Evolutionary conservation across 2,329 filamentous ascomycete species (phyloP), one percentile per base, ranked within the genome.

Genomic region (Neospermospora avenae): DNA sequence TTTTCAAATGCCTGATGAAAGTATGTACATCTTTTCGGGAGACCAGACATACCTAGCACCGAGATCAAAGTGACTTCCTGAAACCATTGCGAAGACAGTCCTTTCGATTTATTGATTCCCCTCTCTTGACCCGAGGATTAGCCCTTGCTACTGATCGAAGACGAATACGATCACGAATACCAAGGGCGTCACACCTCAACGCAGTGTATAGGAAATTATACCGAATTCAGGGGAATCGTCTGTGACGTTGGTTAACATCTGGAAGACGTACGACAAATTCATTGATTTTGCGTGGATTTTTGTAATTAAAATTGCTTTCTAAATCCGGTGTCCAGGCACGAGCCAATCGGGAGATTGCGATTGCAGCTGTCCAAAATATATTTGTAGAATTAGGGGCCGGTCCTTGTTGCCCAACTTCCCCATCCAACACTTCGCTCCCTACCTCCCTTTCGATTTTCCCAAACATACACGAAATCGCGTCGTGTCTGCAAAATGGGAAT

Each of bases 401-500:
- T 31, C 28, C 11, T 31, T 31, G 8, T 18, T 10, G 53, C 46
- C 25, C 25, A 44, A 44, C 52, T 56, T 49, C 31, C 28, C 48
- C 13, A 44, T 24, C 35, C 44, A 41, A n/a, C 51, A 48, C 45
- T 42, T 41, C 55, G 25, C 35, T 42, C 11, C 18, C 49, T 53
- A 37, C 4, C 24, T 56, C 31, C 22, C 39, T 45, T 51, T 53
- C 34, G 35, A 24, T 3, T 42, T 35, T 41, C 37, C 20, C 52
- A 22, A 49, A 39, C 31, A 35, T 55, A 31, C 48, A 20, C 42
- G 20, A 16, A 34, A 24, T 37, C 20, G 44, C 41, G 22, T 59
- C 52, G 24, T 55, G 44, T 51, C 42, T 55, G 18, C 60, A 60
- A 55, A 46, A 72, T 72, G 71, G 70, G 71, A 34, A 35, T 72